Evolutionary conservation across 169 alveolate species (phyloP).

Genomic region (Cryptosporidium canis): DNA sequence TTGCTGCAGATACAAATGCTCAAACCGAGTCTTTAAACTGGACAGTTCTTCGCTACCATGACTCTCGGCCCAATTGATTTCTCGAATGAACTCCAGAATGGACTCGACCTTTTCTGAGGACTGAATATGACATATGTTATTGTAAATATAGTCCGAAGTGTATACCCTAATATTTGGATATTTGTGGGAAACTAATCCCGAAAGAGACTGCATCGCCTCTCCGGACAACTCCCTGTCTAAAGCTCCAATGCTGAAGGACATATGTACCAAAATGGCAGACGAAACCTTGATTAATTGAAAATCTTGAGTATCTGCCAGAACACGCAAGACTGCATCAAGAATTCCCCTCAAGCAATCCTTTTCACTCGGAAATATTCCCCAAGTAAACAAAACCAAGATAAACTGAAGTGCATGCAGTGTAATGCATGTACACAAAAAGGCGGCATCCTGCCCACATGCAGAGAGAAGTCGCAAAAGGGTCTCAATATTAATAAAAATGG

Average conservation of each 20-base stretch:
- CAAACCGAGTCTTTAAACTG: neutral
- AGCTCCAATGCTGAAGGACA: constrained; percentile 2
- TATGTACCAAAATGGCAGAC: constrained; percentile 1
- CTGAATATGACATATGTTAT: constrained; percentile 41
- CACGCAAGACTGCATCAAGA: neutral
- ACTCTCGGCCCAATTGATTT: neutral
- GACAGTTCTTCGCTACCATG: neutral
- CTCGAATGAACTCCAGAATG: constrained; percentile 25
- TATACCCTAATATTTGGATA: constrained; percentile 47
- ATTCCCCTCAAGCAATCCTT: neutral
- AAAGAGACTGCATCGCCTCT: neutral
- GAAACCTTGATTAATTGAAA: neutral
- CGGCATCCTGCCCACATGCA: neutral
- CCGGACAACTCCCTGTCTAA: neutral
- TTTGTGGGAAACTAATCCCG: constrained; percentile 24
- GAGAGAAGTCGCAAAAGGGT: neutral
- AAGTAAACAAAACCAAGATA: constrained; percentile 1
- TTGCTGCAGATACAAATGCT: neutral
- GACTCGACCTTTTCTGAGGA: neutral
- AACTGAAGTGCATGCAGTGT: constrained; percentile 29
- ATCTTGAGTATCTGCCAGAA: neutral
- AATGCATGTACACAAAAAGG: neutral
- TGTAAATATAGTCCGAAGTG: constrained; percentile 54
- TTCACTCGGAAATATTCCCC: constrained; percentile 33
- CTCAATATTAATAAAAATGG: constrained; percentile 3